phyloP scores from a whole-genome alignment of 1,284 basidiomycete species.

The Pseudozyma hubeiensis region DNA sequence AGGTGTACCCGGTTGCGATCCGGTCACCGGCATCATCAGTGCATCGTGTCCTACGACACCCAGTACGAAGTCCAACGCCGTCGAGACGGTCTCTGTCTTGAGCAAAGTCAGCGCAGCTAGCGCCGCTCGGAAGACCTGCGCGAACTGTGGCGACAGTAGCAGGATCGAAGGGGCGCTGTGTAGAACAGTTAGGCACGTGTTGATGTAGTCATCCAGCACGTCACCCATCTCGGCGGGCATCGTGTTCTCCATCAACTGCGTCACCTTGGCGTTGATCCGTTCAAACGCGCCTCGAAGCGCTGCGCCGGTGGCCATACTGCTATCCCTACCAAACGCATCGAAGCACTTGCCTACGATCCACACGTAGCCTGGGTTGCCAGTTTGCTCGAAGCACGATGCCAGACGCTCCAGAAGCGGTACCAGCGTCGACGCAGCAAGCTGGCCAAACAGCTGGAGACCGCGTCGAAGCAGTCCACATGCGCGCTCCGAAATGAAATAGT shows the following conservation, averaged over 20 bases:
- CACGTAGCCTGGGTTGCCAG: slow-evolving; percentile 86
- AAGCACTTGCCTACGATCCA: slow-evolving; percentile 90
- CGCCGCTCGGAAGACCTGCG: slow-evolving; percentile 67
- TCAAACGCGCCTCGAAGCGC: slow-evolving; percentile 56
- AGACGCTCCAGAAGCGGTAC: slow-evolving; percentile 81
- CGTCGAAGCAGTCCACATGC: slow-evolving; percentile 86
- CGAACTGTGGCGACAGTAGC: slow-evolving; percentile 70
- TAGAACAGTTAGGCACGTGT: slow-evolving; percentile 80
- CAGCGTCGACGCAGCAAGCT: slow-evolving; percentile 77
- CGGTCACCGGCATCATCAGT: slow-evolving; percentile 49
- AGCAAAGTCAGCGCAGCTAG: slow-evolving; percentile 53
- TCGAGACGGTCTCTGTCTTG: slow-evolving; percentile 79
- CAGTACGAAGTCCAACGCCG: slow-evolving; percentile 83
- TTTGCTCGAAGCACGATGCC: slow-evolving; percentile 81
- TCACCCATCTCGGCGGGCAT: slow-evolving; percentile 51
- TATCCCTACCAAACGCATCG: slow-evolving; percentile 53
- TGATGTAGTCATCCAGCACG: slow-evolving; percentile 94
- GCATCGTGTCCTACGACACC: slow-evolving; percentile 76
- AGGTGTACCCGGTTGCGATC: slow-evolving; percentile 37
- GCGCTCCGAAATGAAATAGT: slow-evolving; percentile 84
- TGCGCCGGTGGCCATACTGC: slow-evolving; percentile 34
- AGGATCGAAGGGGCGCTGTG: slow-evolving; percentile 80
- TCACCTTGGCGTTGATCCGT: slow-evolving; percentile 53
- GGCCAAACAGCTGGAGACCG: slow-evolving; percentile 85
- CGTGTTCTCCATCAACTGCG: slow-evolving; percentile 45